Conservation (phyloP, 225 moss, liverwort and hornwort genomes). For the Thuidium tamariscinum region DNA sequence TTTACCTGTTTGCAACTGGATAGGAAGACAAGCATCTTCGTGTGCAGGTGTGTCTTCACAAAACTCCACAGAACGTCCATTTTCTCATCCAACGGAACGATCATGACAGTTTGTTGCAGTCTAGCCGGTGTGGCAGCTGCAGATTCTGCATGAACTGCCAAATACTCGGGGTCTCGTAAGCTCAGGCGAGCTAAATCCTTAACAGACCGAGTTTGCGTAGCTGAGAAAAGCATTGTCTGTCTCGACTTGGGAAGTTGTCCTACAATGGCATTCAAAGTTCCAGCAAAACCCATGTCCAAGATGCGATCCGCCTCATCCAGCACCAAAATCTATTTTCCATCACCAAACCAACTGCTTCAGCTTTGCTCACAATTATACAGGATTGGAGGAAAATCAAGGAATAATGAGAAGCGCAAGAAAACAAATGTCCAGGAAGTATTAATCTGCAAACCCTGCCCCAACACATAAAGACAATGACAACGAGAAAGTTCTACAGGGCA, state of each 20-base stretch:
- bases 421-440: background rate
- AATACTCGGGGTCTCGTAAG: constrained; percentile 83
- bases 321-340: constrained; percentile 56
- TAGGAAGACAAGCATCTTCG: constrained; percentile 80
- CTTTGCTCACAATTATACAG: background rate
- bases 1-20: constrained; percentile 94
- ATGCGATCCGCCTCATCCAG: constrained; percentile 99
- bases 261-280: constrained; percentile 79
- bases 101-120: constrained; percentile 83
- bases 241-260: constrained; percentile 80
- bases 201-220: constrained; percentile 88
- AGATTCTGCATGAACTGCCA: constrained; percentile 97
- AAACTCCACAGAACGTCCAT: constrained; percentile 96
- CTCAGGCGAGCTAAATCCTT: constrained; percentile 96
- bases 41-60: constrained; percentile 79
- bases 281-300: constrained; percentile 91
- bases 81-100: constrained; percentile 89
- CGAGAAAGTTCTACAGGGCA: background rate
- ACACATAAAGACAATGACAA: background rate
- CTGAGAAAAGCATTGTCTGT: constrained; percentile 92
- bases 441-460: background rate
- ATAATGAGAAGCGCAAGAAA: background rate
- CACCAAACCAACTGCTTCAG: constrained; percentile 1
- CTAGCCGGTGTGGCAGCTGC: constrained; percentile 82
- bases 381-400: background rate